phyloP scores from a whole-genome alignment of 2,329 filamentous ascomycete genomes.

The Xylariales sp. region DNA sequence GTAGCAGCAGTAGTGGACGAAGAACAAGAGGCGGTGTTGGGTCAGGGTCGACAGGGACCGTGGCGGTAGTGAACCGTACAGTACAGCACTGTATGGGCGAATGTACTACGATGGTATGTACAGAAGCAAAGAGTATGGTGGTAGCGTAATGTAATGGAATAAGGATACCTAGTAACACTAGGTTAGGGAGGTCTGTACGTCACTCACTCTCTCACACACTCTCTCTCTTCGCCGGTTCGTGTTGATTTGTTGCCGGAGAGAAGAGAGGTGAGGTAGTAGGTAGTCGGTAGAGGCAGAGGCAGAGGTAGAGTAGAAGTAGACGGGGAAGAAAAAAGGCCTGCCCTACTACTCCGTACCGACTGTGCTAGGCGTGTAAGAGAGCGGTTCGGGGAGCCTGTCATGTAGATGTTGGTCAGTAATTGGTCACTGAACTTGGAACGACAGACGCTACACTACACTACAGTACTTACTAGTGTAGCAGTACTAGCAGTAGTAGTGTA shows the following conservation, averaged over 20 bases:
- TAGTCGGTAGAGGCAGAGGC: too few species aligned
- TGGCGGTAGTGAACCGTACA: constrained; percentile 15
- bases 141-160: too few species aligned
- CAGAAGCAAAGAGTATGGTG: too few species aligned
- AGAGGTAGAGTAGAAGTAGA: not conserved
- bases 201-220: too few species aligned
- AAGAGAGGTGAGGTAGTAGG: too few species aligned
- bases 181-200: too few species aligned
- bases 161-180: too few species aligned
- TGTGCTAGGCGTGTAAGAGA: not conserved
- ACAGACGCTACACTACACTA: constrained; percentile 1
- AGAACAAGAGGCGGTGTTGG: constrained; percentile 36
- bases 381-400: constrained; percentile 22
- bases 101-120: not conserved
- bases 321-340: not conserved
- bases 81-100: not conserved
- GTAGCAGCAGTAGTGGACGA: constrained; percentile 17
- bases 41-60: constrained; percentile 8
- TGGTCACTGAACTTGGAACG: constrained; percentile 19
- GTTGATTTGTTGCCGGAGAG: too few species aligned
- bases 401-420: constrained; percentile 5
- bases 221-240: too few species aligned
- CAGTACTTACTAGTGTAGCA: too few species aligned
- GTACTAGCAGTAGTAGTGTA: too few species aligned
- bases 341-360: too few species aligned